Conservation (phyloP, 768 basidiomycete genomes). For the Mycena epipterygia region DNA sequence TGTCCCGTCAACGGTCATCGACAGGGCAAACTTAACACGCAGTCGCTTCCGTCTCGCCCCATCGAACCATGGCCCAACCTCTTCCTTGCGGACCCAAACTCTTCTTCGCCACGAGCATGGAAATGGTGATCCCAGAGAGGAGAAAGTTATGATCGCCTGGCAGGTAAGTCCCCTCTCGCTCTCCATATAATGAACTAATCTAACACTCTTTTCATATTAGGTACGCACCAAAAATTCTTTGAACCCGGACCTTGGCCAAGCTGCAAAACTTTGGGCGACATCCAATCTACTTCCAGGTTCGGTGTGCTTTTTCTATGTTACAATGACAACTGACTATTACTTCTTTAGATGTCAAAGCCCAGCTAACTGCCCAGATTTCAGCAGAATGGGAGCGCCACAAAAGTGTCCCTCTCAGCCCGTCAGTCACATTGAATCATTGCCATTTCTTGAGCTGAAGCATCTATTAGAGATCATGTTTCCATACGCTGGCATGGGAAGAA, state of each 20-base stretch:
- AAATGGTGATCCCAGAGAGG: slow-evolving; percentile 7
- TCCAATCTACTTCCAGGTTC: not conserved
- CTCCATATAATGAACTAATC: no score
- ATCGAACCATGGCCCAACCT: not conserved
- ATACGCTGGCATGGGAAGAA: no score
- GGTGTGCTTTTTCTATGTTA: not conserved
- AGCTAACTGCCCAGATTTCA: not conserved
- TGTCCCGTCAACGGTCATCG: slow-evolving; percentile 1
- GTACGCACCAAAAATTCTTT: not conserved
- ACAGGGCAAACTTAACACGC: not conserved
- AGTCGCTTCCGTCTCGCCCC: not conserved
- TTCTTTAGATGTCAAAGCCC: not conserved
- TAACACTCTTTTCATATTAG: no score
- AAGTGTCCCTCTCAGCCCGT: not conserved
- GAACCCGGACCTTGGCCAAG: not conserved
- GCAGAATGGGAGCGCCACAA: not conserved
- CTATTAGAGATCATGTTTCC: not conserved
- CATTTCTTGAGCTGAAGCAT: not conserved
- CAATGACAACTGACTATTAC: not conserved
- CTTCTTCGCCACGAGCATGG: slow-evolving; percentile 6
- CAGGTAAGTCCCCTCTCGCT: no score
- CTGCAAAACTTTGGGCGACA: not conserved
- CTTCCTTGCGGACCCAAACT: not conserved
- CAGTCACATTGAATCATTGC: not conserved
- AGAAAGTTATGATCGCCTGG: slow-evolving; percentile 15